These are phyloP conservation scores for Ricinus communis DNA, from an alignment of 345 rosid species.

Conservation along the genomic window DNA sequence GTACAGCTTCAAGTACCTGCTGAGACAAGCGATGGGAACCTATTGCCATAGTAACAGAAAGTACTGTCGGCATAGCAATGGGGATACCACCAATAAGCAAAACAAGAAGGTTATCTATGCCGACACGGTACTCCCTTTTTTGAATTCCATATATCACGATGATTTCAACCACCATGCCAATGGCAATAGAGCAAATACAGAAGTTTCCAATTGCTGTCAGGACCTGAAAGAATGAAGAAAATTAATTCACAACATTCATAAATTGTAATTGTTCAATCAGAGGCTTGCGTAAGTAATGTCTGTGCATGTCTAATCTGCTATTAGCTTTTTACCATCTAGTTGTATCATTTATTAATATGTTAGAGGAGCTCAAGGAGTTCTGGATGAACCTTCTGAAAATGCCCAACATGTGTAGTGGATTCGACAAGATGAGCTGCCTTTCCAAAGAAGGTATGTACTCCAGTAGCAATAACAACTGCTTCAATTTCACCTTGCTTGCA, in stretches of 20 bases:
- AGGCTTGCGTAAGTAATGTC: not conserved
- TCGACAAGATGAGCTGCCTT: slow-evolving; percentile 98
- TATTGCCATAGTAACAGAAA: slow-evolving; percentile 95
- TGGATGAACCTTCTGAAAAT: slow-evolving; percentile 71
- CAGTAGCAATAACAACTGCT: slow-evolving; percentile 88
- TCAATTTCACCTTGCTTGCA: slow-evolving; percentile 95
- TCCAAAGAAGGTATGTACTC: slow-evolving; percentile 90
- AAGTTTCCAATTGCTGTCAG: slow-evolving; percentile 86
- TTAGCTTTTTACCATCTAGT: not conserved
- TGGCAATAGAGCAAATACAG: slow-evolving; percentile 89
- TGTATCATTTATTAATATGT: not conserved
- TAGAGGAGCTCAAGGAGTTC: slow-evolving; percentile 5
- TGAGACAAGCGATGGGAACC: slow-evolving; percentile 84
- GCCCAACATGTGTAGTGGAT: slow-evolving; percentile 75
- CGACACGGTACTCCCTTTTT: slow-evolving; percentile 54
- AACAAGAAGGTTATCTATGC: slow-evolving; percentile 79
- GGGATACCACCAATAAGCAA: slow-evolving; percentile 96
- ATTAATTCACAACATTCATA: not conserved
- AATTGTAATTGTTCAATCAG: not conserved
- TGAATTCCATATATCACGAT: slow-evolving; percentile 57
- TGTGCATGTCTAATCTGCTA: no score
- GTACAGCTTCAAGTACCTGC: slow-evolving; percentile 42
- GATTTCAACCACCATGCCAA: slow-evolving; percentile 75
- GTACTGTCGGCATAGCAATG: slow-evolving; percentile 97
- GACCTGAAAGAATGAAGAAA: slow-evolving; percentile 47